Base-by-base conservation (phyloP, 2,329 filamentous ascomycete genomes). In the Paraphaeosphaeria sporulosa region DNA sequence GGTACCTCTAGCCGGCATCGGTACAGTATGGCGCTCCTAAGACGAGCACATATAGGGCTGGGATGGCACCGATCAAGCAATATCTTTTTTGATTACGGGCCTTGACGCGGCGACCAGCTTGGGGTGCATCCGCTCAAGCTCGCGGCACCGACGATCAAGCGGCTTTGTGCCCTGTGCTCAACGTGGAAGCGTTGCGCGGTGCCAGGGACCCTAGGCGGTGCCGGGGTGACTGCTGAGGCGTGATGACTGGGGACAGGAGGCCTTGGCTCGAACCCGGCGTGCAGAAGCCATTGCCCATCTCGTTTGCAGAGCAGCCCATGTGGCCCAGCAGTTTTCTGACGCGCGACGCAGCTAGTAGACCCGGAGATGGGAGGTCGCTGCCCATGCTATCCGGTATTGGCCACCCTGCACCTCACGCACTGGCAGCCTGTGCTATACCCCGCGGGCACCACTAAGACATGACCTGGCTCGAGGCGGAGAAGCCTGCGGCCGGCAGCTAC, bases 21-120 rank as follows among this genome's bases (percentile, higher is more conserved):
- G 72, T 73, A 71, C 64, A 67, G 65, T 54, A 62, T 55, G 62
- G 43, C 42, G 53, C 46, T 57, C 69, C 72, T 72, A 70, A 59
- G 53, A 65, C 44, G 60, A 58, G 43, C 62, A 47, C 64, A 64
- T 73, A 75, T 73, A 72, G 68, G 68, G 64, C 60, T 58, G 59
- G 73, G 68, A 66, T 73, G 57, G 71, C 70, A 73, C 70, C 66
- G 65, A 72, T 75, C 73, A 73, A 61, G 69, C 71, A 77, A 78
- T 78, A 73, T 76, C 68, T 55, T 58, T 66, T 71, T 74, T 75
- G 71, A 77, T 77, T 76, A 67, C 69, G 64, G 66, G 68, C 67
- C 67, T 70, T 70, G 68, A 59, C 65, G 67, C 71, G 71, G 66
- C 66, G 69, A 71, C 67, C 66, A 69, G 60, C 66, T 67, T 68